Evolutionary conservation across 768 basidiomycete species (phyloP), one percentile per base, ranked within the genome.

Genomic region (Boletus subparvulus): DNA sequence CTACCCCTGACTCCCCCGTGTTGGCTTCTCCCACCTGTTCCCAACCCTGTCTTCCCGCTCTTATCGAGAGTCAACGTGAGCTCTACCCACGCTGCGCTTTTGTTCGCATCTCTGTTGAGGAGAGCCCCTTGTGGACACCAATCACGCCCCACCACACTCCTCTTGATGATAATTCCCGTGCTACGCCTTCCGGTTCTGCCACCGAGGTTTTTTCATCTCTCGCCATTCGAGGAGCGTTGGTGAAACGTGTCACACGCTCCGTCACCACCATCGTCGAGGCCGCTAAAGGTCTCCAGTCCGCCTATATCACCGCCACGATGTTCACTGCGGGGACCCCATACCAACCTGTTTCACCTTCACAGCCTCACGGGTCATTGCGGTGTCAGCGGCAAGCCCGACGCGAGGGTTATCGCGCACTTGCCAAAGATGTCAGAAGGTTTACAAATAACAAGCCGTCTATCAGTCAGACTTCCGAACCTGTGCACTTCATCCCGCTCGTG

Each of bases 281-380:
- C 0, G 86, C 84, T 8, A 78, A 77, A 55, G 79, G 79, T 12
- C 74, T 87, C 62, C 85, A 87, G 67, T 75, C 73, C 19, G 82
- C 80, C 36, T 87, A 85, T 60, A 77, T 86, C 56, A 71, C 74
- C 44, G 80, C 82, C 33, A 78, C 84, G 6, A 69, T 81, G 66
- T 82, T 81, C 67, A 68, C 77, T 30, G 75, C 77, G 52, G 73
- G 65, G 43, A 52, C 69, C 45, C 56, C 74, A 63, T 59, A 62
- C 61, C 33, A 47, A 49, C 21, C 49, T 53, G 65, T 28, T 50
- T 36, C 54, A 54, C 55, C 52, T 28, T 44, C 60, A 67, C 72
- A 60, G 48, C 62, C 54, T 47, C 55, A 9, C 50, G 35, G 26
- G 12, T 12, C 54, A 35, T 30, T 37, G 43, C 61, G 47, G 14